Conservation (phyloP, 495 filamentous ascomycete species). For the Daldinia loculata region DNA sequence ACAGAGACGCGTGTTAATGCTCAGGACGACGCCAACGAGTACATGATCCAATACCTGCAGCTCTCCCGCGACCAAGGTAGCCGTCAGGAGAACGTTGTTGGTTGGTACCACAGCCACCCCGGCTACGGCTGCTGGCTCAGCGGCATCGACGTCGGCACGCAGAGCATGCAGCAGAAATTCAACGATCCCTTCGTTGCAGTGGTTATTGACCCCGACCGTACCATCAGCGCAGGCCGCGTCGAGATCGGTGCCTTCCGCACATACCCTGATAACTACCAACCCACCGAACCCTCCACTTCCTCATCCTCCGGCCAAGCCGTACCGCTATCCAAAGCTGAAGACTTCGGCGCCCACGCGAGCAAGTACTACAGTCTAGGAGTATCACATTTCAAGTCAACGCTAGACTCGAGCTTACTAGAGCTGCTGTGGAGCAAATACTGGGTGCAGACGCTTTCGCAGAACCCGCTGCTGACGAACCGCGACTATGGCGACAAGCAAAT, state of each 20-base stretch:
- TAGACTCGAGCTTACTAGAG: constrained; percentile 85
- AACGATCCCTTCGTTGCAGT: constrained; percentile 93
- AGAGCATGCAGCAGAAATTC: constrained; percentile 81
- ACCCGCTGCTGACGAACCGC: constrained; percentile 88
- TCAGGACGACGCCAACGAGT: constrained; percentile 93
- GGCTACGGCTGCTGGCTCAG: constrained; percentile 99
- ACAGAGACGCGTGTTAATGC: constrained; percentile 98
- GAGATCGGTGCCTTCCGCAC: constrained; percentile 98
- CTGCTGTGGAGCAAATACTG: constrained; percentile 99
- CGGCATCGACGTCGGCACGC: constrained; percentile 93
- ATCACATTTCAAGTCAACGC: constrained; percentile 89
- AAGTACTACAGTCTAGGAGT: constrained; percentile 92
- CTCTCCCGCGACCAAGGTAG: constrained; percentile 73
- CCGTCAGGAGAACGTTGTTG: constrained; percentile 89
- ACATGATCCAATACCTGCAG: constrained; percentile 86
- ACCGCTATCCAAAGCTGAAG: constrained; percentile 88
- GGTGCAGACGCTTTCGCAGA: constrained; percentile 97
- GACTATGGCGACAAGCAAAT: constrained; percentile 95
- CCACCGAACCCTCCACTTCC: constrained; percentile 43
- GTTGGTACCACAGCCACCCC: constrained; percentile 98
- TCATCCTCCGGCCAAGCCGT: constrained; percentile 71
- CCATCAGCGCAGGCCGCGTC: constrained; percentile 92
- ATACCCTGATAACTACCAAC: constrained; percentile 78
- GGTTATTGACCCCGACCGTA: constrained; percentile 96
- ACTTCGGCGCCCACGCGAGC: constrained; percentile 92